Percentiles rank a stretch among this genome's conserved stretches.
Conservation (phyloP, 345 rosid species). For the Rhodomyrtus tomentosa region DNA sequence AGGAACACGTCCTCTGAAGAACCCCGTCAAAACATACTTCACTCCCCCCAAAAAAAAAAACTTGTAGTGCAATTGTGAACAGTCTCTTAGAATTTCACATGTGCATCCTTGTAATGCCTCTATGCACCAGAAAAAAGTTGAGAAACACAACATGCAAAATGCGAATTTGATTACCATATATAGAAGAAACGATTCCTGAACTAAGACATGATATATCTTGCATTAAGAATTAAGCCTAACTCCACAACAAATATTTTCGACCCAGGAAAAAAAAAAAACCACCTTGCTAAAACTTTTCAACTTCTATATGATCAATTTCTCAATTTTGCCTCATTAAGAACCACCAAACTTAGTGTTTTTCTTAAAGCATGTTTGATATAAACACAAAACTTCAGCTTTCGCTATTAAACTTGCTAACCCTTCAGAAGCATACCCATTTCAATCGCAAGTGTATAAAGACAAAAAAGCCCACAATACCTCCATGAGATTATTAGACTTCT, state of each 20-base stretch:
- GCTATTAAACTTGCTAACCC: not conserved
- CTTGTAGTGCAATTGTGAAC: not conserved
- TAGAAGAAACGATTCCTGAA: not conserved
- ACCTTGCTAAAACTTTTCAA: not conserved
- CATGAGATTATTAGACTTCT: slow-evolving; percentile 66
- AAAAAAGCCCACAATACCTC: slow-evolving; percentile 26
- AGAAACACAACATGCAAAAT: not conserved
- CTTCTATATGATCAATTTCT: not conserved
- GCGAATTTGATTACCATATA: not conserved
- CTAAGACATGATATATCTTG: not conserved
- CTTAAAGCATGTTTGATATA: not conserved
- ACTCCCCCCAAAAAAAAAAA: not conserved
- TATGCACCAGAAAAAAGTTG: not conserved
- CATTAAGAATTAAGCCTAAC: not conserved
- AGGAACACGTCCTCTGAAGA: not conserved
- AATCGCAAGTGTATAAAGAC: not conserved
- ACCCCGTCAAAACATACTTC: not conserved
- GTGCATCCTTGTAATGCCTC: not conserved
- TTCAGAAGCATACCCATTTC: not conserved
- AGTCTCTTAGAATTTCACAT: not conserved
- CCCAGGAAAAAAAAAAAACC: not conserved
- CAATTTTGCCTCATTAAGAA: not conserved
- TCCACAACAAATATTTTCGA: not conserved
- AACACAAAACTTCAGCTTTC: not conserved
- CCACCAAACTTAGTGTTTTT: not conserved